Evolutionary conservation across 129 eudicot genomes (phyloP), one percentile per base, ranked within the genome.

Genomic region (Flaveria robusta): DNA sequence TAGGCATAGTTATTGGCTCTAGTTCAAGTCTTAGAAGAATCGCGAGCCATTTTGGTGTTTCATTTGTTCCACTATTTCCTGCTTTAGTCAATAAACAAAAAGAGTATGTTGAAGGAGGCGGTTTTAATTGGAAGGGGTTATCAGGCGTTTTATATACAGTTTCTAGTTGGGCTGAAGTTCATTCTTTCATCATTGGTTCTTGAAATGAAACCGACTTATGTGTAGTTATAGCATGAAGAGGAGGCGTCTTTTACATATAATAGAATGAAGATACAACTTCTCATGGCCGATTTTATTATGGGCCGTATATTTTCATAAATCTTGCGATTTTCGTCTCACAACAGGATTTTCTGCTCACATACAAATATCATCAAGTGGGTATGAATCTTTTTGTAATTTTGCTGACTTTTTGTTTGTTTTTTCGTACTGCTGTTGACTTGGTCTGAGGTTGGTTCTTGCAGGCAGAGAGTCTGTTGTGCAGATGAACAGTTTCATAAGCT

Each of bases 81-180:
- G 90, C 88, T 24, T 41, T 91, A 85, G 84, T 94, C 37, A 71
- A 66, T 79, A 91, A 88, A 78, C 98, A 91, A 75, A 91, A 83
- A 77, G 88, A 85, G 63, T 49, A 22, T 16, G 79, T 65, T 23
- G 88, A 87, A 12, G 88, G 84, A 74, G 71, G 70, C 66, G 66
- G 69, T 13, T 69, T 83, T 43, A 29, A 71, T 67, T 94, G 98
- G 98, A 91, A 84, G 71, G 86, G 86, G 50, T 71, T 76, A n/a
- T 86, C 97, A 16, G 98, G 97, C 3, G 82, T 88, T 77, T 77
- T 93, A 22, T 93, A 90, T 78, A 88, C 93, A 6, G 97, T 89
- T 58, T 86, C 92, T 47, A 87, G 91, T 77, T 93, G 98, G 98
- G 89, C 97, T 1, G 97, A 93, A 83, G 83, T 93, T 49, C 91